These are phyloP conservation scores for Diaporthe velutina DNA, from an alignment of 2,329 filamentous ascomycete genomes.

Conservation along the genomic window DNA sequence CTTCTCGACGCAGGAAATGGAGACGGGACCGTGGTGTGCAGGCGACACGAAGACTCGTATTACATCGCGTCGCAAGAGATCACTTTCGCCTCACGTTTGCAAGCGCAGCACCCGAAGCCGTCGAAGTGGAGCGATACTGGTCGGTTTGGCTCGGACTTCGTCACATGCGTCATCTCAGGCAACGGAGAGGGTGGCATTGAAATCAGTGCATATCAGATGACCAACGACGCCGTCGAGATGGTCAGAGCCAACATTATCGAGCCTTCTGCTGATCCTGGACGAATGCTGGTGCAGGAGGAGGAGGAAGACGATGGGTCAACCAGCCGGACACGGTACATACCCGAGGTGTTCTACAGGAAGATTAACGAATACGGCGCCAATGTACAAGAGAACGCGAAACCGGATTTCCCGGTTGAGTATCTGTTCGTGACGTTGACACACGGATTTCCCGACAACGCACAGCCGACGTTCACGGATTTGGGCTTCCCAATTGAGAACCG, in stretches of 20 bases:
- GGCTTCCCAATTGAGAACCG: conserved; percentile 94
- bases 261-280: conserved; percentile 89
- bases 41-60: conserved; percentile 94
- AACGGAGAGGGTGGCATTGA: conserved; percentile 90
- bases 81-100: conserved; percentile 86
- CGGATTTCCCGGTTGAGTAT: conserved; percentile 96
- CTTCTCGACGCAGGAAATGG: conserved; percentile 84
- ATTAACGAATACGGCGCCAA: conserved; percentile 98
- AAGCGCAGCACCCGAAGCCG: conserved; percentile 88
- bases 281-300: conserved; percentile 95
- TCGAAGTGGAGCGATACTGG: conserved; percentile 98
- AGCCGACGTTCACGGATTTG: conserved; percentile 79
- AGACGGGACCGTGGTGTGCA: conserved; percentile 91
- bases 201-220: conserved; percentile 93
- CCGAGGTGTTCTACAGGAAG: conserved; percentile 94
- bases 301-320: conserved; percentile 82
- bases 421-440: conserved; percentile 96
- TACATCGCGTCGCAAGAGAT: conserved; percentile 94
- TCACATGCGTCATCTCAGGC: conserved; percentile 95
- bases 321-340: conserved; percentile 87
- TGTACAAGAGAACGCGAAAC: conserved; percentile 97
- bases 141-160: conserved; percentile 94
- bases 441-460: conserved; percentile 87
- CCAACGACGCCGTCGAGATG: conserved; percentile 97
- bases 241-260: conserved; percentile 94